phyloP scores from a whole-genome alignment of 192 early-diverging fungal genomes.

The Entomortierella parvispora region DNA sequence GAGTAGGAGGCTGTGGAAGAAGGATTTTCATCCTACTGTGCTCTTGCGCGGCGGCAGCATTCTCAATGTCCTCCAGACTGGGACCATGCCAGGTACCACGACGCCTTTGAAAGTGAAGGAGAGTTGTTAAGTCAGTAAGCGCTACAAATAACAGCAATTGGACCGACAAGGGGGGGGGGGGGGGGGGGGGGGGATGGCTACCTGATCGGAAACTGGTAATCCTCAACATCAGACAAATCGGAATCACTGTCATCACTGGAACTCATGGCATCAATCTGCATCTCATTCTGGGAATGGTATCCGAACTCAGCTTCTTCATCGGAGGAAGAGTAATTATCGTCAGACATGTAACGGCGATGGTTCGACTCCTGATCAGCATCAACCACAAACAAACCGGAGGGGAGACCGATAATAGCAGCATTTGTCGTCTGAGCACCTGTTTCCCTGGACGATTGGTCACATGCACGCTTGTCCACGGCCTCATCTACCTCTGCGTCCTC shows the following conservation, averaged over 20 bases:
- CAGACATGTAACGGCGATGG: slow-evolving; percentile 29
- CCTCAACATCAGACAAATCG: slow-evolving; percentile 44
- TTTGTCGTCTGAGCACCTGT: not conserved
- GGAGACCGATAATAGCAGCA: not conserved
- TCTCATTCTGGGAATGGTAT: slow-evolving; percentile 34
- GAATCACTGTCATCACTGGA: slow-evolving; percentile 53
- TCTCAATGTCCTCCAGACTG: slow-evolving; percentile 44
- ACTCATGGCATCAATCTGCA: slow-evolving; percentile 50
- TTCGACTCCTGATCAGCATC: slow-evolving; percentile 20
- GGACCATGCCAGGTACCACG: slow-evolving; percentile 52
- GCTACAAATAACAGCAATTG: too few species aligned
- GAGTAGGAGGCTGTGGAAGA: slow-evolving; percentile 1
- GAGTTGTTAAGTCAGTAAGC: too few species aligned
- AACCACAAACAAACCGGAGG: slow-evolving; percentile 35
- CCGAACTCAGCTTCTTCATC: slow-evolving; percentile 50
- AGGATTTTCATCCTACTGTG: not conserved
- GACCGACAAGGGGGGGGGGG: too few species aligned
- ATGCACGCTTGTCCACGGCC: too few species aligned
- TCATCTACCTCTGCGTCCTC: slow-evolving; percentile 8
- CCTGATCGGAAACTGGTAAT: slow-evolving; percentile 45
- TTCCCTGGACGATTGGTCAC: too few species aligned
- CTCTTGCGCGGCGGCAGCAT: slow-evolving; percentile 9
- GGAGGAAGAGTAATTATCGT: slow-evolving; percentile 46
- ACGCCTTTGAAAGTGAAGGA: slow-evolving; percentile 18
- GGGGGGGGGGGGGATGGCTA: too few species aligned